These are phyloP conservation scores for Gaultheria prostrata DNA, from an alignment of 148 eudicot genomes.

Conservation along the genomic window DNA sequence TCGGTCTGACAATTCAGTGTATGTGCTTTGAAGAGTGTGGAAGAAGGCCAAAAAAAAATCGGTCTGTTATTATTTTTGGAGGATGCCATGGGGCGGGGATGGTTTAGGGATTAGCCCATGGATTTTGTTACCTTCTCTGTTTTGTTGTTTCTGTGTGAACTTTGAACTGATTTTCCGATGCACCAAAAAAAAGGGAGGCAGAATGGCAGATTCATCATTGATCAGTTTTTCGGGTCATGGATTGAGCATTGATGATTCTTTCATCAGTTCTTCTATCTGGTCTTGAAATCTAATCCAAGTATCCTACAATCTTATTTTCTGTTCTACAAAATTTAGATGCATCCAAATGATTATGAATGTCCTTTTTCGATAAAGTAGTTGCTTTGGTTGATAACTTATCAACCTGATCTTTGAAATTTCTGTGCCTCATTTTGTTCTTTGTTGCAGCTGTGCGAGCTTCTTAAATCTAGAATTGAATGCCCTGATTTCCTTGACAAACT, in stretches of 20 bases:
- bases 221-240: too few relatives aligned
- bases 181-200: too few relatives aligned
- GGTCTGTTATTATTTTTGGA: too few relatives aligned
- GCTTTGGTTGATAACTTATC: background rate
- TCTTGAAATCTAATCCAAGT: background rate
- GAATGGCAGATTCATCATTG: too few relatives aligned
- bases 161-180: too few relatives aligned
- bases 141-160: too few relatives aligned
- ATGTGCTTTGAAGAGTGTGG: background rate
- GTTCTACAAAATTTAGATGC: background rate
- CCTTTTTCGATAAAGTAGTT: background rate
- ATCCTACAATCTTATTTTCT: background rate
- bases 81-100: too few relatives aligned
- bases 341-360: background rate
- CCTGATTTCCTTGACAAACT: conserved; percentile 74
- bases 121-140: too few relatives aligned
- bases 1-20: background rate
- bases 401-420: background rate
- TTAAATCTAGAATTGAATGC: conserved; percentile 70
- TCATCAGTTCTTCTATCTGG: background rate
- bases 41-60: too few relatives aligned
- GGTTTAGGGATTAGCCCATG: too few relatives aligned
- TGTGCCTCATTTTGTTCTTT: conserved; percentile 17
- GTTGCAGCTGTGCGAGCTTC: conserved; percentile 62
- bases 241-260: background rate